phyloP scores from a whole-genome alignment of 208 protist species.

The Porcisia hertigi region DNA sequence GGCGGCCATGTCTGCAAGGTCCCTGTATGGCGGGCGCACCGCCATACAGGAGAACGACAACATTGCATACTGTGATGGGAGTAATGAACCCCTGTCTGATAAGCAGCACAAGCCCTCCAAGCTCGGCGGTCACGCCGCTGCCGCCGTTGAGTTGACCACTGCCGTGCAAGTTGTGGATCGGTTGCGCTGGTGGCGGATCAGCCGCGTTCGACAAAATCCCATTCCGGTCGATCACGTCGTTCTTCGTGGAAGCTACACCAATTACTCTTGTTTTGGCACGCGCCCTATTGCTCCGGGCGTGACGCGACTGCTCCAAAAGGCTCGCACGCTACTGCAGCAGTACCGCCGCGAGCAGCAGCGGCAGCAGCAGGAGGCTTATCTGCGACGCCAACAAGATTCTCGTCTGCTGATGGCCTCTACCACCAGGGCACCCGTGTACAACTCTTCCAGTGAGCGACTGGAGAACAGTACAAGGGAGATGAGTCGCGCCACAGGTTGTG shows the following conservation, averaged over 20 bases:
- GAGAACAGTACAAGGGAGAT: background rate
- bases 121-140: background rate
- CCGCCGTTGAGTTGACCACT: background rate
- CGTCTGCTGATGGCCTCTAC: background rate
- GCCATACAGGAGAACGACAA: conserved; percentile 19
- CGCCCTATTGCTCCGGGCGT: conserved; percentile 38
- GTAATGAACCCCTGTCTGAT: background rate
- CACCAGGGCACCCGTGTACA: background rate
- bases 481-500: background rate
- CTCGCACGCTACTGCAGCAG: conserved; percentile 15
- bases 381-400: conserved; percentile 9
- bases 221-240: conserved; percentile 46
- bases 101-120: conserved; percentile 2
- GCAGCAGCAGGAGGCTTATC: conserved; percentile 17
- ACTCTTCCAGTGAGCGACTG: background rate
- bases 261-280: conserved; percentile 53
- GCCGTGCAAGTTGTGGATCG: conserved; percentile 69
- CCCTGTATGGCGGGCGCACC: conserved; percentile 11
- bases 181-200: conserved; percentile 68
- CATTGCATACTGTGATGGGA: background rate
- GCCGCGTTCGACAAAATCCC: conserved; percentile 45
- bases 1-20: conserved; percentile 1
- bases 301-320: conserved; percentile 21
- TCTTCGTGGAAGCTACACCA: conserved; percentile 37
- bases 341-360: conserved; percentile 13